Percentiles rank a stretch among this genome's conserved stretches.
Evolutionary conservation across 257 asterid genomes (phyloP).

Genomic region (Paraleonurus japonicus): DNA sequence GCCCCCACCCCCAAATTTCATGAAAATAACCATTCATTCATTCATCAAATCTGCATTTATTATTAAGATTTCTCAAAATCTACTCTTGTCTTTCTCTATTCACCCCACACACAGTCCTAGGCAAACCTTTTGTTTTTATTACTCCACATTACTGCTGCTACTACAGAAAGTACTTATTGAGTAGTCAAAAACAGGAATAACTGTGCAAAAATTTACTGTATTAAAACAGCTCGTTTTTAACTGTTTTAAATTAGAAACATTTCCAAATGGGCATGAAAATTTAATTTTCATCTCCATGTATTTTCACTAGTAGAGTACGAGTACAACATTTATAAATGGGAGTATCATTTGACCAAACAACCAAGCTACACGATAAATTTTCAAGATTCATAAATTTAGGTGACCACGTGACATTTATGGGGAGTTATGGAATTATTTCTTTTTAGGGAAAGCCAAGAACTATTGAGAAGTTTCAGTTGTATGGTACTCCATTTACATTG

Average conservation of each 20-base stretch:
- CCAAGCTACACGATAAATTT: not conserved
- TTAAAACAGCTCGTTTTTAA: not conserved
- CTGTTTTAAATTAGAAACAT: not conserved
- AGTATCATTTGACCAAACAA: conserved; percentile 16
- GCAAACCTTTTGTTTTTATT: not conserved
- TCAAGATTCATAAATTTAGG: not conserved
- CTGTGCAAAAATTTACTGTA: conserved; percentile 8
- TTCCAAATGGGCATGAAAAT: not conserved
- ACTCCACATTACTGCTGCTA: too few species aligned
- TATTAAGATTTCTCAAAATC: not conserved
- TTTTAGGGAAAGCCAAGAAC: not conserved
- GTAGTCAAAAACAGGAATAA: conserved; percentile 37
- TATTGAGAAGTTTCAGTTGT: not conserved
- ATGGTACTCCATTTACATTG: not conserved
- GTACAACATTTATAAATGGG: conserved; percentile 16
- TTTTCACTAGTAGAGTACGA: not conserved
- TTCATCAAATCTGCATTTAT: conserved; percentile 30
- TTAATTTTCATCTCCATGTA: not conserved
- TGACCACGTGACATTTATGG: not conserved
- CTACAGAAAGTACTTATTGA: too few species aligned
- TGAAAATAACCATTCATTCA: conserved; percentile 23
- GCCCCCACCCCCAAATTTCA: conserved; percentile 37
- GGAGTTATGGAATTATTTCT: not conserved
- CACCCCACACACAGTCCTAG: conserved; percentile 22
- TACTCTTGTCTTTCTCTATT: not conserved